Evolutionary conservation across 345 rosid genomes (phyloP).

Genomic region (Corchorus capsularis): DNA sequence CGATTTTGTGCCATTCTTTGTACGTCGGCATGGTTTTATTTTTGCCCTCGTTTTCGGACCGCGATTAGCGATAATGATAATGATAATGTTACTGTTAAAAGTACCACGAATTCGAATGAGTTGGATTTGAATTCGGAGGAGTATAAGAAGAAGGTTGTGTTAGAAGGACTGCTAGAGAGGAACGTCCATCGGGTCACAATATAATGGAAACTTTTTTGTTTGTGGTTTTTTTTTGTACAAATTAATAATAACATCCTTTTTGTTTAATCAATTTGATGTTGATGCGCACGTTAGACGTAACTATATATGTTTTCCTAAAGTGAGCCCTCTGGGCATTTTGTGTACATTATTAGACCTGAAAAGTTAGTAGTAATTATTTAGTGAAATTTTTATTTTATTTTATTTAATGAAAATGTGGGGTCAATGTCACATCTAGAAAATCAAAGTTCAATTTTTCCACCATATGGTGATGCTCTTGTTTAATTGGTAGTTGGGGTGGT

Average conservation of each 20-base stretch:
- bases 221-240: neutral
- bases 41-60: slow-evolving; percentile 43
- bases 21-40: slow-evolving; percentile 62
- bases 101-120: slow-evolving; percentile 14
- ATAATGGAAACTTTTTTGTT: neutral
- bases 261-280: neutral
- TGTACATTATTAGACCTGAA: neutral
- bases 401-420: neutral
- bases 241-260: neutral
- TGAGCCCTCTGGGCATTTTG: neutral
- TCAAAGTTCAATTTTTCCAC: neutral
- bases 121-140: slow-evolving; percentile 47
- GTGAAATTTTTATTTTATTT: neutral
- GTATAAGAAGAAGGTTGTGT: slow-evolving; percentile 60
- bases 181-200: slow-evolving; percentile 31
- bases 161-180: slow-evolving; percentile 76
- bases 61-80: neutral
- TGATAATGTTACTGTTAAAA: slow-evolving; percentile 8
- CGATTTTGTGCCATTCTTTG: slow-evolving; percentile 65
- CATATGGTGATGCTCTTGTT: neutral
- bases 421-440: slow-evolving; percentile 4
- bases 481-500: neutral
- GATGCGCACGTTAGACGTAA: neutral
- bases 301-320: neutral
- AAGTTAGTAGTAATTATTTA: neutral